Evolutionary conservation across 208 protist species (phyloP), one percentile per base, ranked within the genome.

Genomic region (Leptomonas seymouri): DNA sequence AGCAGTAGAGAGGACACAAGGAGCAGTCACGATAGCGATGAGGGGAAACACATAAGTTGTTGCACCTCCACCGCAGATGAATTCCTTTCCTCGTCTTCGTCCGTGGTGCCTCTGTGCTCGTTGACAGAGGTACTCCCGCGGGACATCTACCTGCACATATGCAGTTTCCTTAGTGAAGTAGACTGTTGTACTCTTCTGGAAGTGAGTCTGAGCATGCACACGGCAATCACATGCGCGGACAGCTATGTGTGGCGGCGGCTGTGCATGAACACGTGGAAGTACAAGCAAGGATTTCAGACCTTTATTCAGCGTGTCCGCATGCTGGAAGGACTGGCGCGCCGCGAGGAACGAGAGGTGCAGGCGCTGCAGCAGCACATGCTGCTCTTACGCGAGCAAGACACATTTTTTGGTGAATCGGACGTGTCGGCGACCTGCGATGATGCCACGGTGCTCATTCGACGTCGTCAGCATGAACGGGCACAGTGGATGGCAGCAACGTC

Each of bases 341-440:
- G 55, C 11, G 82, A 89, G 36, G 86, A 89, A 67, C 76, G 81
- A 16, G 66, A 80, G 45, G 54, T 87, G 12, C 75, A 85, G 55
- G 46, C 73, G 14, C 59, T 90, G 53, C 84, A 89, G 74, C 89
- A 91, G 68, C 78, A 83, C 27, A 85, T 91, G 81, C 55, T 94
- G 16, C 61, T 81, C 28, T 46, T 72, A 18, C 73, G 63, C 3
- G 67, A 77, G 48, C 51, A 71, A 42, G 60, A 57, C 34, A 64
- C 34, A 25, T 53, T 71, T 34, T 41, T 79, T 21, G 78, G 80
- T 25, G 51, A 68, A 30, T 84, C 79, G 20, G 75, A 81, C 42
- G 70, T 73, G 1, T 80, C 64, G 31, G 71, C 80, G 36, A 81
- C 80, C 18, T 85, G 80, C 55, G 80, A 81, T 50, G 62, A 53